A percentile compares a stretch with the other conserved stretches of the same genome.
Evolutionary conservation across 305 asterid species (phyloP).

Genomic region (Salvia sclarea): DNA sequence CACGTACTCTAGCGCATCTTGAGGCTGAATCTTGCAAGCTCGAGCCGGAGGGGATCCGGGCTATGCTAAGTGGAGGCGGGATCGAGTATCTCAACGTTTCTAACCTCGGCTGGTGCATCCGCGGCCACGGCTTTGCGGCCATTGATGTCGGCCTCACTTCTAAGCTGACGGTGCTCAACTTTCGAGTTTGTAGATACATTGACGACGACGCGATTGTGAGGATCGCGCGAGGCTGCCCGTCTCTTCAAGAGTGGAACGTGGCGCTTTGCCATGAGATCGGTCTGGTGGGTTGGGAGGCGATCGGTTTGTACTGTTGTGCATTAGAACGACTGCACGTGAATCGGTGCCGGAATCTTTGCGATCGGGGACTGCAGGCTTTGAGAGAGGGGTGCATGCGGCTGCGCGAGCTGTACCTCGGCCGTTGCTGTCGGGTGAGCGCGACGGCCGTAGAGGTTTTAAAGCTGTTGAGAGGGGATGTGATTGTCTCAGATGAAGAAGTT

Average conservation of each 20-base stretch:
- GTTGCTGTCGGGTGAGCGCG: slow-evolving; percentile 42
- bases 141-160: slow-evolving; percentile 41
- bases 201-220: slow-evolving; percentile 45
- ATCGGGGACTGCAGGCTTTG: slow-evolving; percentile 56
- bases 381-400: slow-evolving; percentile 57
- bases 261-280: slow-evolving; percentile 63
- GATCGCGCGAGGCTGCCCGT: slow-evolving; percentile 57
- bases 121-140: slow-evolving; percentile 46
- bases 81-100: slow-evolving; percentile 64
- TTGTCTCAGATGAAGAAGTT: slow-evolving; percentile 51
- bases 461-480: slow-evolving; percentile 52
- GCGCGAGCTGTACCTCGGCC: slow-evolving; percentile 41
- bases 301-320: slow-evolving; percentile 46
- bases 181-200: slow-evolving; percentile 55
- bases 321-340: slow-evolving; percentile 67
- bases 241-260: slow-evolving; percentile 72
- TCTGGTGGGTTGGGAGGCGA: slow-evolving; percentile 57
- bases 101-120: slow-evolving; percentile 48
- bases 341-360: slow-evolving; percentile 58
- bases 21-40: slow-evolving; percentile 69
- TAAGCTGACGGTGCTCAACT: slow-evolving; percentile 54
- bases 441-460: slow-evolving; percentile 51
- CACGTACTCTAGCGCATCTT: slow-evolving; percentile 42
- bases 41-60: slow-evolving; percentile 54
- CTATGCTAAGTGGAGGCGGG: slow-evolving; percentile 73